Evolutionary conservation across 2,329 filamentous ascomycete species (phyloP), one percentile per base, ranked within the genome.

Genomic region (Dactylellina leptospora): DNA sequence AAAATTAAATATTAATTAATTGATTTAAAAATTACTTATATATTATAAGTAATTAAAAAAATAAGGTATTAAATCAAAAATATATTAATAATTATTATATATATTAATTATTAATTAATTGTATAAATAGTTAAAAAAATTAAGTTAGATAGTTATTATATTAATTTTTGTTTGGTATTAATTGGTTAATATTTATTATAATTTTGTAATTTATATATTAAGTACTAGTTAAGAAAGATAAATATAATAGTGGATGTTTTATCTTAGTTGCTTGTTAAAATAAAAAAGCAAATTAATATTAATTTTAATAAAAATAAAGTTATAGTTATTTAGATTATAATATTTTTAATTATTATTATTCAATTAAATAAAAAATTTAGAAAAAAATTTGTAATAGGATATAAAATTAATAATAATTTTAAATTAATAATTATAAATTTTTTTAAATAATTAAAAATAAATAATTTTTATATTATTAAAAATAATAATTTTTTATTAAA

Each of bases 1-100:
- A 44, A 22, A 20, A 36, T 56, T 13, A 56, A 44, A 22, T 36
- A 56, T 56, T 36, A 56, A 56, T n/a, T 44, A 10, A 30, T 56
- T 5, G 16, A 30, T 44, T 38, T 36, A 10, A 56, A 36, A 36
- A 42, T 36, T 6, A 40, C 28, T 44, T 36, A 36, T 22, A 40
- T 36, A 40, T 4, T 30, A 44, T 56, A 36, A 40, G n/a, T 40
- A 8, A 38, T 36, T 10, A 36, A 36, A 27, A 36, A 36, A 16
- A 22, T 38, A 47, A 36, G 27, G 16, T 30, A 56, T 36, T 56
- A 56, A 56, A 30, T 36, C 9, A 30, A 38, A 44, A 56, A 56
- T 36, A 36, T 30, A 36, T 22, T 56, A 30, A 36, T 40, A 30
- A 42, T 56, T 6, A 38, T 36, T 11, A 36, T 56, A 16, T 40